A percentile compares a stretch with the other conserved stretches of the same genome.
Evolutionary conservation across 2,329 filamentous ascomycete genomes (phyloP).

Genomic region (Ceratocystis variospora): DNA sequence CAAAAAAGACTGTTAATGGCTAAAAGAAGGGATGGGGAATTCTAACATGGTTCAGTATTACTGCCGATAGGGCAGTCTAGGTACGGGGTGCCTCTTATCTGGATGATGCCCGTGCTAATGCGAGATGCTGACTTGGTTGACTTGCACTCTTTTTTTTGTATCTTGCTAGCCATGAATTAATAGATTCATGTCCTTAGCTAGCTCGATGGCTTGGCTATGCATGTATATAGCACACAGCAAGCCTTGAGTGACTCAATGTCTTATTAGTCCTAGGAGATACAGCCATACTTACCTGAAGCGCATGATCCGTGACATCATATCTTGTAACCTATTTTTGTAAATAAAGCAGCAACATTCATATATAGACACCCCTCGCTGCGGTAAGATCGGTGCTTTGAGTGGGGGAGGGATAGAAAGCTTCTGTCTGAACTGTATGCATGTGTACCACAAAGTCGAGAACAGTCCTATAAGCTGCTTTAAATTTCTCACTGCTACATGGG

Average conservation of each 20-base stretch:
- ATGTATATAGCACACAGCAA: not conserved
- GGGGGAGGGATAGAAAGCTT: not conserved
- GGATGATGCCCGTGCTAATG: too few relatives aligned
- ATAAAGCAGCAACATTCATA: too few relatives aligned
- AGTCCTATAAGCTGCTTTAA: not conserved
- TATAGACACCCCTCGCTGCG: not conserved
- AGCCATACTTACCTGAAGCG: not conserved
- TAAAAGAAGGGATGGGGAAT: not conserved
- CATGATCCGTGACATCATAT: slow-evolving; percentile 6
- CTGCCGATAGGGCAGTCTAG: too few relatives aligned
- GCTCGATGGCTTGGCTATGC: not conserved
- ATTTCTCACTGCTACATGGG: not conserved
- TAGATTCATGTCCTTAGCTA: not conserved
- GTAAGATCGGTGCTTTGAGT: not conserved
- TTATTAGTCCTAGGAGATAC: not conserved
- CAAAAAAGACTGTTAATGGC: not conserved
- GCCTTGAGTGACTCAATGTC: not conserved
- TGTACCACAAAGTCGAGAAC: not conserved
- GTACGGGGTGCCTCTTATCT: too few relatives aligned
- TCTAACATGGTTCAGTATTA: not conserved
- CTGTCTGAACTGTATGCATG: not conserved
- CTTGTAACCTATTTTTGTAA: not conserved
- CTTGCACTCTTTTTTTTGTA: not conserved
- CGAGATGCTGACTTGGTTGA: not conserved
- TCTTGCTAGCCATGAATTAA: not conserved